These are phyloP conservation scores for Ambrosiella beaveri DNA, from an alignment of 2,329 filamentous ascomycete genomes.

Conservation along the genomic window DNA sequence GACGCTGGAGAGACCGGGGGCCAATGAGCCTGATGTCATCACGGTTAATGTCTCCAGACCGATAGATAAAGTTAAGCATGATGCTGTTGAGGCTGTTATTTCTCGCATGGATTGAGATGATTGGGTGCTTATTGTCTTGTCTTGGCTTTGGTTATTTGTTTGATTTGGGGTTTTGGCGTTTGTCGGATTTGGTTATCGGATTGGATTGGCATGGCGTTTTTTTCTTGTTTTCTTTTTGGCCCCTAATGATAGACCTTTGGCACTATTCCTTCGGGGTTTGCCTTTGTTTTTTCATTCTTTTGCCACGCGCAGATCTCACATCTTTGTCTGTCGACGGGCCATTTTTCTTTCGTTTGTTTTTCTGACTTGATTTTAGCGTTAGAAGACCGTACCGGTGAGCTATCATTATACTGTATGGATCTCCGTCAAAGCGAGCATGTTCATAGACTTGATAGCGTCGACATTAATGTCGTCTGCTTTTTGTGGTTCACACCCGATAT, in stretches of 20 bases:
- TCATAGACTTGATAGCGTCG: constrained; percentile 1
- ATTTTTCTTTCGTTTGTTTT: background rate
- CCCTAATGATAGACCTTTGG: background rate
- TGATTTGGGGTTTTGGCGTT: background rate
- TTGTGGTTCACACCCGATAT: background rate
- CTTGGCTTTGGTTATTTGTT: background rate
- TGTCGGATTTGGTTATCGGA: background rate
- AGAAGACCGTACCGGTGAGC: no score
- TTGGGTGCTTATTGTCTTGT: background rate
- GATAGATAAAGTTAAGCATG: constrained; percentile 40
- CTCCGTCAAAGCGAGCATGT: background rate
- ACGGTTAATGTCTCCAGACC: constrained; percentile 49
- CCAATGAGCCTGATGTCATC: constrained; percentile 55
- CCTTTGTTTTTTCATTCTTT: background rate
- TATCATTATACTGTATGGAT: no score
- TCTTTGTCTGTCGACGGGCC: background rate
- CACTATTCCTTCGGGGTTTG: background rate
- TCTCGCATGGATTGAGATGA: constrained; percentile 26
- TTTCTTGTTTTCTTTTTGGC: constrained; percentile 2
- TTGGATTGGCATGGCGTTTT: background rate
- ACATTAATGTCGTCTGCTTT: background rate
- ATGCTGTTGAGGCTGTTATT: constrained; percentile 40
- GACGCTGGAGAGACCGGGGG: constrained; percentile 64
- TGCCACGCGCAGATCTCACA: background rate
- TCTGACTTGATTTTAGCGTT: no score